Evolutionary conservation across 169 alveolate genomes (phyloP), one percentile per base, ranked within the genome.

Genomic region (Cryptosporidium ryanae): DNA sequence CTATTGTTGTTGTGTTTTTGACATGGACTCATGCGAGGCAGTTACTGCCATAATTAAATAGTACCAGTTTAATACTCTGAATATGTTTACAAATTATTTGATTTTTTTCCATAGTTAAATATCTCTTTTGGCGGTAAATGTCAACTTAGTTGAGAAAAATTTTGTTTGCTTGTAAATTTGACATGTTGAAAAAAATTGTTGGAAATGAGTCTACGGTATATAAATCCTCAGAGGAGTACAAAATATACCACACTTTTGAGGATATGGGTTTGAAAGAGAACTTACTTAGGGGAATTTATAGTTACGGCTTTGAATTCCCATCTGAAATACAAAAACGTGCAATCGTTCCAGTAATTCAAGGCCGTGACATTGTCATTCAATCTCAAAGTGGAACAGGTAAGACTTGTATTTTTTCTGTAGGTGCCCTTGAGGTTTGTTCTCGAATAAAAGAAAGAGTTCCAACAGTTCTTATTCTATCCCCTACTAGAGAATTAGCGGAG

Each of bases 301-400:
- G 99, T 27, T 98, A 95, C 91, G 99, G 99, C 29, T 98, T 98
- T 90, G 99, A 98, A 93, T 96, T 96, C 71, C 99, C 99, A 27
- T 97, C 99, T 21, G 99, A 99, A 15, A 99, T 98, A 18, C 99
- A 98, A 95, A 97, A 97, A 91, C 96, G 99, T 81, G 99, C 99
- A 49, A 97, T 98, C 81, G 94, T 96, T 54, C 99, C 99, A 21
- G 97, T 98, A 52, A 91, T 96, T 64, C 92, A 96, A 84, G 99
- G 99, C 18, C 93, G 99, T 65, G 99, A 98, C 91, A 97, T 97
- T 43, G 96, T 98, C 38, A 98, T 98, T 18, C 98, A 98, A 91
- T 93, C 98, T 59, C 98, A 97, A 90, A 93, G 98, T 44, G 99
- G 98, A 10, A 98, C 99, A 48, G 99, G 99, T 25, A 98, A 98